Evolutionary conservation across 2,329 filamentous ascomycete species (phyloP), one percentile per base, ranked within the genome.

Genomic region (Pseudopithomyces maydicus): DNA sequence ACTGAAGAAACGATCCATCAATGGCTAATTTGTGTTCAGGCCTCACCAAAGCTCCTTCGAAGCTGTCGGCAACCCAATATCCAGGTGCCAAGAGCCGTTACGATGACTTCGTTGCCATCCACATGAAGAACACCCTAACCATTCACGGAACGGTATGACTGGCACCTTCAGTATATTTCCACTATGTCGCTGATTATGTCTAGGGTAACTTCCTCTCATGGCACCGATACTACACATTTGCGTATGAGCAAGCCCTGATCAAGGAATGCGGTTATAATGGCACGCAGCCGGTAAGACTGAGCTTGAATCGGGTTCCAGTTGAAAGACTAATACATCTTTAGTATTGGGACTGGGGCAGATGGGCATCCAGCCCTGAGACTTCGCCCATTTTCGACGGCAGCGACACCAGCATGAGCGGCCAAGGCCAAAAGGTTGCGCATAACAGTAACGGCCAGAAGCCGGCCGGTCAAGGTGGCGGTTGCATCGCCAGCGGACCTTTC

Each of bases 341-440:
- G 52, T 85, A 84, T 73, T 82, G 81, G 77, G 81, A 85, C 70
- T 86, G 82, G 80, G 79, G 79, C 11, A 77, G 78, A 55, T 80
- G 78, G 68, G 73, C 78, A 6, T 54, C 73, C 2, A 80, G 83
- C 55, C 71, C 72, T 1, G 64, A 71, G 63, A 78, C 79, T 44
- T 84, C 82, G 0, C 81, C 83, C 15, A 69, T 87, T 51, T 87
- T 88, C 60, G 83, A 85, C 61, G 84, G 85, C 48, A 81, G 79
- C 62, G 80, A 80, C 23, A 83, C 80, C 54, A 76, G 79, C 39
- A 73, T 76, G 55, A 64, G 79, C 38, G 81, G 82, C 19, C 81
- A 85, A 57, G 82, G 83, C 35, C 71, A 61, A 32, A 71, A 72
- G 42, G 65, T 69, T 11, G 55, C 64, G 10, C 67, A 72, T 32